Conservation (phyloP, 208 protist species). For the Tetramitus jugosus region DNA sequence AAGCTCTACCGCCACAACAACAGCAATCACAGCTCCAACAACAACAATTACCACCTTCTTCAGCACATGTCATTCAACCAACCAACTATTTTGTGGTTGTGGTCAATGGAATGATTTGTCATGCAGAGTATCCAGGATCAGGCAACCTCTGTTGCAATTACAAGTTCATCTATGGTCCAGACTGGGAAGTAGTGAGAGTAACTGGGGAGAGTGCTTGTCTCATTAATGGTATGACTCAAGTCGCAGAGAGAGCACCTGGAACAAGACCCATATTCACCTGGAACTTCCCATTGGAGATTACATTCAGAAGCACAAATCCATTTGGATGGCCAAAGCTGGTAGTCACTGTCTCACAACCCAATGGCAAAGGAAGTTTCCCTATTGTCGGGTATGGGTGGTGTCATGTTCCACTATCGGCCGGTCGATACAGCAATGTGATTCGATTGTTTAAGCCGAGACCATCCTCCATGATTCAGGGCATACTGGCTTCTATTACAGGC, state of each 20-base stretch:
- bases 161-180: conserved; percentile 21
- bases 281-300: conserved; percentile 21
- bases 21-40: too few relatives aligned
- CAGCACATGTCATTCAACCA: too few relatives aligned
- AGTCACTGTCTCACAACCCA: not conserved
- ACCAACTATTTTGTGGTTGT: not conserved
- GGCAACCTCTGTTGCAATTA: not conserved
- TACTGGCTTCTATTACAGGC: not conserved
- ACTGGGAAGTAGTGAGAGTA: conserved; percentile 15
- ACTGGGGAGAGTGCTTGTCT: conserved; percentile 16
- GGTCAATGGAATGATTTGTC: not conserved
- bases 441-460: conserved; percentile 1
- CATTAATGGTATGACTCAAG: conserved; percentile 6
- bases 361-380: not conserved
- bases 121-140: not conserved
- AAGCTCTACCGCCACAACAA: too few relatives aligned
- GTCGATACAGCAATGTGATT: not conserved
- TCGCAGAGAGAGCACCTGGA: not conserved
- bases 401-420: not conserved
- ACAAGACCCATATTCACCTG: not conserved
- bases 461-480: not conserved
- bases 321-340: conserved; percentile 22
- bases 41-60: too few relatives aligned
- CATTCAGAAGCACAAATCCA: conserved; percentile 24
- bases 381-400: conserved; percentile 9